Evolutionary conservation across 1,284 basidiomycete species (phyloP).

Genomic region (Puccinia novopanici): DNA sequence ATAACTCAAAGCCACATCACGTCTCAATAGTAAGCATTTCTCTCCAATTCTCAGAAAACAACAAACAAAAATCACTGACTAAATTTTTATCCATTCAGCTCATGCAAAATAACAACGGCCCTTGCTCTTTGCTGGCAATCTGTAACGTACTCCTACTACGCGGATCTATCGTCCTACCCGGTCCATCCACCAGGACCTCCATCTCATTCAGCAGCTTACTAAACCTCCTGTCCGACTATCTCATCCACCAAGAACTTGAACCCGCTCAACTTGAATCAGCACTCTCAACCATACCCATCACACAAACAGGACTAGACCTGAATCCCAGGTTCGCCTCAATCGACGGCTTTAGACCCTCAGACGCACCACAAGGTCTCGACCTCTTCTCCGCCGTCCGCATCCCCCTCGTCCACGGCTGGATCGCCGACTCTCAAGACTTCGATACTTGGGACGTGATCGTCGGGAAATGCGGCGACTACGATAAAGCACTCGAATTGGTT

Average conservation of each 20-base stretch:
- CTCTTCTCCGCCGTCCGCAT: slow-evolving; percentile 81
- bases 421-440: slow-evolving; percentile 70
- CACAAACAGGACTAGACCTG: slow-evolving; percentile 77
- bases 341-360: slow-evolving; percentile 65
- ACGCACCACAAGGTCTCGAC: slow-evolving; percentile 66
- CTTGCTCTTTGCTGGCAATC: slow-evolving; percentile 86
- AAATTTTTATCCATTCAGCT: slow-evolving; percentile 20
- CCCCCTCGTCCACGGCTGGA: slow-evolving; percentile 82
- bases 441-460: slow-evolving; percentile 66
- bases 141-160: slow-evolving; percentile 82
- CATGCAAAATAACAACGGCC: slow-evolving; percentile 64
- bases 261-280: slow-evolving; percentile 70
- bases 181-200: slow-evolving; percentile 66
- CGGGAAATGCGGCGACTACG: slow-evolving; percentile 62
- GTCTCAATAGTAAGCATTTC: slow-evolving; percentile 26
- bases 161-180: slow-evolving; percentile 70
- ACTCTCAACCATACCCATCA: slow-evolving; percentile 76
- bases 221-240: slow-evolving; percentile 77
- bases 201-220: slow-evolving; percentile 83
- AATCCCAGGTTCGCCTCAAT: slow-evolving; percentile 75
- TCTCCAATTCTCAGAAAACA: no score
- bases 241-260: slow-evolving; percentile 66
- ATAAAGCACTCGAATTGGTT: slow-evolving; percentile 69
- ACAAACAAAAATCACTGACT: no score
- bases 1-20: slow-evolving; percentile 5